phyloP scores from a whole-genome alignment of 306 rosid species.

The Dalbergia oliveri region DNA sequence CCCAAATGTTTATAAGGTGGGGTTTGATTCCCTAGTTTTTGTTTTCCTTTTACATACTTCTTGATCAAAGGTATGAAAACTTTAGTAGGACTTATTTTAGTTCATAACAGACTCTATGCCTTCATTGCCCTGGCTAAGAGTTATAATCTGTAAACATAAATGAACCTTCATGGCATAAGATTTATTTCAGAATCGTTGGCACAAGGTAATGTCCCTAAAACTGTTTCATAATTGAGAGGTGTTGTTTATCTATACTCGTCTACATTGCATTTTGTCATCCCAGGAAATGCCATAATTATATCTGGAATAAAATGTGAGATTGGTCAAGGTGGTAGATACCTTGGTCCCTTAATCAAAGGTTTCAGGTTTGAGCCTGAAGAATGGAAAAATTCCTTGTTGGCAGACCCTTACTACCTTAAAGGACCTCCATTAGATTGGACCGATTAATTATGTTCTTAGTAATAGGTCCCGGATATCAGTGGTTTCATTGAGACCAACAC shows the following conservation, averaged over 20 bases:
- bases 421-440: too few species aligned
- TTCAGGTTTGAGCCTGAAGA: too few species aligned
- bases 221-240: neutral
- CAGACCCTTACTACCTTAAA: too few species aligned
- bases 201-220: neutral
- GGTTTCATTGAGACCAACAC: too few species aligned
- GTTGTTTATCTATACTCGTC: neutral
- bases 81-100: constrained; percentile 31
- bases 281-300: neutral
- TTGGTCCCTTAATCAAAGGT: too few species aligned
- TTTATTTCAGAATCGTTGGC: neutral
- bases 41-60: neutral
- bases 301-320: neutral
- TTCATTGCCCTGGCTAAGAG: constrained; percentile 21
- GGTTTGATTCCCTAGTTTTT: constrained; percentile 37
- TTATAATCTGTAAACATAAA: constrained; percentile 43
- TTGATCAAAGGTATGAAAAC: constrained; percentile 17
- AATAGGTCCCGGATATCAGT: too few species aligned
- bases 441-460: too few species aligned
- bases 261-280: constrained; percentile 1
- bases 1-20: constrained; percentile 45
- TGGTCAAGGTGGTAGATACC: too few species aligned
- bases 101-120: constrained; percentile 8
- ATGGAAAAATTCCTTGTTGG: too few species aligned
- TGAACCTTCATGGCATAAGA: constrained; percentile 19